phyloP scores from a whole-genome alignment of 1,284 basidiomycete species.

The Ceratorhiza oryzae-sativae region DNA sequence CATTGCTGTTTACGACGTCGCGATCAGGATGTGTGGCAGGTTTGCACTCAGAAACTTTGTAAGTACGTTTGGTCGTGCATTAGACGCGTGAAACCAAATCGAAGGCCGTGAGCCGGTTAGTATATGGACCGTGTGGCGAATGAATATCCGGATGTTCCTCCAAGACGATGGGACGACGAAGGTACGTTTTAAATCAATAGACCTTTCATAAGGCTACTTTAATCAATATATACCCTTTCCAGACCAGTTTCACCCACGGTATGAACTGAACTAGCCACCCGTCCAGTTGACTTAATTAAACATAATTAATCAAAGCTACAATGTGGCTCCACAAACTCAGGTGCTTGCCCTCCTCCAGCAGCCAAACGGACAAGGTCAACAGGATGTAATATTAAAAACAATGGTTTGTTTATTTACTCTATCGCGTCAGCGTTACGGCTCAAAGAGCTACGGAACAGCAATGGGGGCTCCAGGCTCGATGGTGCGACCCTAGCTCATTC shows the following conservation, averaged over 20 bases:
- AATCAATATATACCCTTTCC: background rate
- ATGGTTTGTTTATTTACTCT: slow-evolving; percentile 24
- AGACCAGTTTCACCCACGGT: slow-evolving; percentile 41
- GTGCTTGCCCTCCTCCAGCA: slow-evolving; percentile 43
- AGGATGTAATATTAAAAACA: slow-evolving; percentile 36
- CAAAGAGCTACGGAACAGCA: slow-evolving; percentile 65
- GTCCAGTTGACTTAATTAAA: background rate
- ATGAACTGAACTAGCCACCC: background rate
- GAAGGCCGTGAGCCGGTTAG: background rate
- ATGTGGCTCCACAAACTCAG: slow-evolving; percentile 45
- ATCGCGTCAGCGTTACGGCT: slow-evolving; percentile 46
- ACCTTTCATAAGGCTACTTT: too few relatives aligned
- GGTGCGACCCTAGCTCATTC: slow-evolving; percentile 76
- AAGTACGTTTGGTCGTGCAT: background rate
- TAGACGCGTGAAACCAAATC: background rate
- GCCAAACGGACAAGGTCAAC: slow-evolving; percentile 48
- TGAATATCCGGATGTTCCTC: slow-evolving; percentile 29
- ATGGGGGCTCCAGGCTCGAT: slow-evolving; percentile 91
- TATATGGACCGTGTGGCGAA: slow-evolving; percentile 24
- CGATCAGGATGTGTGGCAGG: slow-evolving; percentile 18
- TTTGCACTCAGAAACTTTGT: slow-evolving; percentile 34
- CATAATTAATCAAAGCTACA: slow-evolving; percentile 39
- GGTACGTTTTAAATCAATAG: background rate
- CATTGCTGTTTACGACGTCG: background rate
- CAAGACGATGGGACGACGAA: slow-evolving; percentile 35